Conservation (phyloP, 2,329 filamentous ascomycete genomes). For the Fusarium miscanthi region DNA sequence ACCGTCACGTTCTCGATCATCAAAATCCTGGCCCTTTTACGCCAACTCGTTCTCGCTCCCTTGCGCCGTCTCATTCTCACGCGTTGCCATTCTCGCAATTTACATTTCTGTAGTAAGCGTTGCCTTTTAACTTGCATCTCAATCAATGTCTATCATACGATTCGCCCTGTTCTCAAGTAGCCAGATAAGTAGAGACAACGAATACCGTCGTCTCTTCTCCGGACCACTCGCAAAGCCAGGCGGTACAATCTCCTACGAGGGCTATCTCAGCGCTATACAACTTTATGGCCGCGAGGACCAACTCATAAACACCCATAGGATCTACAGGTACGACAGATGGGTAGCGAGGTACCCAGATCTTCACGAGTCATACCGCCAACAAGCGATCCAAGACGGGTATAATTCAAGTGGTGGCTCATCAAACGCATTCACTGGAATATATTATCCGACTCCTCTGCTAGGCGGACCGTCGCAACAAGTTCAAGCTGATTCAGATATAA, state of each 20-base stretch:
- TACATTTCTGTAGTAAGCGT: no score
- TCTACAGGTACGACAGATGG: rapidly evolving
- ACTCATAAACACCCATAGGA: rapidly evolving
- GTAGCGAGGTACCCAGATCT: not conserved
- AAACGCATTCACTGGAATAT: rapidly evolving
- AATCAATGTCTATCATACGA: not conserved
- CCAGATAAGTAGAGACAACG: rapidly evolving
- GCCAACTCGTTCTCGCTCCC: no score
- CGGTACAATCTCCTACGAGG: rapidly evolving
- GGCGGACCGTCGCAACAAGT: not conserved
- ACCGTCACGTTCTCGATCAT: no score
- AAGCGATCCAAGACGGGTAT: rapidly evolving
- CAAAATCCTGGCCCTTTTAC: no score
- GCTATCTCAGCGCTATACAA: rapidly evolving
- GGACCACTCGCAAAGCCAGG: rapidly evolving
- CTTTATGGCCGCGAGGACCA: rapidly evolving
- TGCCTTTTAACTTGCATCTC: no score
- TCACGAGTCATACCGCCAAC: rapidly evolving
- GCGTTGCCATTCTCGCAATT: no score
- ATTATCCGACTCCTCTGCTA: not conserved
- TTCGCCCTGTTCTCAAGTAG: not conserved
- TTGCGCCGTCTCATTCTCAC: no score
- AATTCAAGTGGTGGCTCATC: rapidly evolving
- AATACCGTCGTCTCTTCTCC: rapidly evolving
- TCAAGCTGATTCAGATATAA: rapidly evolving